Base-by-base conservation (phyloP, 257 asterid species). In the Scutellaria barbata region DNA sequence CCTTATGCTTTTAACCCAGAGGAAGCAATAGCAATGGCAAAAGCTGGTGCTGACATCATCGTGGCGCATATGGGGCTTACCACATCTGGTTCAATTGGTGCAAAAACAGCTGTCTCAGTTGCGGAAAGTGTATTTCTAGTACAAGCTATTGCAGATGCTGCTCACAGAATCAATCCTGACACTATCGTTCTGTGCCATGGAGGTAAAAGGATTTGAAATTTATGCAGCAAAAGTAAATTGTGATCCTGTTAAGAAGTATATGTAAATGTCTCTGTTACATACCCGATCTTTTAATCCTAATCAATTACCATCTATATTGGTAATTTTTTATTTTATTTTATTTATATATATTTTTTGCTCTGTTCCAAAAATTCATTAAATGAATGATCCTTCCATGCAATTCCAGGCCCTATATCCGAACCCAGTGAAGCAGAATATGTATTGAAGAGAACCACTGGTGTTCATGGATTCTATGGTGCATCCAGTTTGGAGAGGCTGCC, bases 41-140 rank as follows among this genome's bases (percentile, higher is more conserved):
- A 84, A 86, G 96, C 96, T 35, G 99, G 97, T 76, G 99, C 99
- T 45, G 99, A 94, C 83, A 83, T 94, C 72, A 81, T 91, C 4
- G 99, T 94, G 79, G 99, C 99, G 8, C 97, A 94, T 78, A 91
- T 91, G 99, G 99, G 99, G 76, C 97, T 94, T 60, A 94, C 99
- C 1, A 89, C 96, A 42, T 89, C 96, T 45, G 99, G 99, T 62
- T 84, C 96, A 33, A 88, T 94, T 60, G 99, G 99, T 67, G 99
- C 99, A 40, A 78, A 89, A 86, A 87, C 99, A 22, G 88, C 96
- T 64, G 77, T 91, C 70, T 85, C 99, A 3, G 72, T 94, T 30
- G 97, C 88, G 62, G 86, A 91, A 84, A 91, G 97, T 53, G 97
- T 86, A 50, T n/a, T 30, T 64, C 91, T 81, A 25, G 96, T 94